A percentile compares a stretch with the other conserved stretches of the same genome.
Evolutionary conservation across 192 early-diverging fungal genomes (phyloP).

Genomic region (Umbelopsis sp.): DNA sequence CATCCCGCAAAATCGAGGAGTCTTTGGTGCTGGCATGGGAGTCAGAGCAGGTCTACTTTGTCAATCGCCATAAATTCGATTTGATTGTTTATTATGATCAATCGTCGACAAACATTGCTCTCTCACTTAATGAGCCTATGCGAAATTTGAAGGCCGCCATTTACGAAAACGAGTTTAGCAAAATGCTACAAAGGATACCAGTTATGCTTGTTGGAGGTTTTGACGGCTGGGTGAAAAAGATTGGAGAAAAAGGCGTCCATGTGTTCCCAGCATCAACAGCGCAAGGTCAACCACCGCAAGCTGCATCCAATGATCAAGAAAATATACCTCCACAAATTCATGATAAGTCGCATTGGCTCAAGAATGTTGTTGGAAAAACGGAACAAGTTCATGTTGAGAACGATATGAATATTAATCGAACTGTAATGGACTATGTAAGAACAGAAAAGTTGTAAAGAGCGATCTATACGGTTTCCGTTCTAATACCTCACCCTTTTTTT

Average conservation of each 20-base stretch:
- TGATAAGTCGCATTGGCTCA: background rate
- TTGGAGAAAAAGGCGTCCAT: slow-evolving; percentile 51
- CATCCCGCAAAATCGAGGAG: slow-evolving; percentile 52
- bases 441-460: background rate
- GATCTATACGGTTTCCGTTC: background rate
- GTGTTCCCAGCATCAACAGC: background rate
- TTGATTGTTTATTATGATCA: slow-evolving; percentile 75
- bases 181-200: slow-evolving; percentile 54
- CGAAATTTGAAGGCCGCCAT: slow-evolving; percentile 58
- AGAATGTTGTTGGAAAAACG: slow-evolving; percentile 2
- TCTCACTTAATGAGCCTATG: slow-evolving; percentile 33
- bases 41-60: slow-evolving; percentile 67
- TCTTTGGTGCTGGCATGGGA: slow-evolving; percentile 60
- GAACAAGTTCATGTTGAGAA: background rate
- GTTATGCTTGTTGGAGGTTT: slow-evolving; percentile 82
- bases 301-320: background rate
- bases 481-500: background rate
- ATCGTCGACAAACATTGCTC: slow-evolving; percentile 43
- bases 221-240: slow-evolving; percentile 65
- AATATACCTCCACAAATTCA: background rate
- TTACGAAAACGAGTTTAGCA: slow-evolving; percentile 60
- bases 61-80: slow-evolving; percentile 64
- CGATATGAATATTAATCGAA: background rate
- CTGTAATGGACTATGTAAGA: slow-evolving; percentile 16
- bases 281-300: background rate